Evolutionary conservation across 345 rosid genomes (phyloP), one percentile per base, ranked within the genome.

Genomic region (Dipteronia sinensis): DNA sequence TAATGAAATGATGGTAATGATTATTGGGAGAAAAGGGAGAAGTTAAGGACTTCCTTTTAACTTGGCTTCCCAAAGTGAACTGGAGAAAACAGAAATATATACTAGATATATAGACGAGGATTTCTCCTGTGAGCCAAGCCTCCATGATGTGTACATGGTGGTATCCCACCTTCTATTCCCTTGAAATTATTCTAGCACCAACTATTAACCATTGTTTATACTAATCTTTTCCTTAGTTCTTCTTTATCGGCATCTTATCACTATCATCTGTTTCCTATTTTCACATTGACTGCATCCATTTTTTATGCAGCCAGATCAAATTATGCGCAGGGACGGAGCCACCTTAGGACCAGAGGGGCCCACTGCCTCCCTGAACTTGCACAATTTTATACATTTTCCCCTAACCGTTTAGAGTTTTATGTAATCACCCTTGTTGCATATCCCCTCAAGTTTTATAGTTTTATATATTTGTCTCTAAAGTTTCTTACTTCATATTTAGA

Each of bases 61-160:
- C 83, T 82, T 87, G 79, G 80, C 85, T 82, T 84, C 86, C 80
- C 86, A 85, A 81, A 83, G 77, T 76, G 93, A 89, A 87, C 83
- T 75, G 75, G 77, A 81, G 78, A 77, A 91, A 82, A 76, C 81
- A 82, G 79, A 80, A 80, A 83, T 86, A 86, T 89, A 91, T 91
- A 88, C 82, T 49, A 79, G 86, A 71, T 56, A 58, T 19, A 75
- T 51, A 70, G 65, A 77, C 75, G 68, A 78, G 65, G 83, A 82
- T 70, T 77, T 81, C 76, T 79, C 67, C 79, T 17, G 67, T 68
- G 77, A 67, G 77, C 63, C 34, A 75, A 62, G 77, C 63, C 68
- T 63, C 55, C 51, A 9, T 76, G 77, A 70, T 73, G 71, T 61
- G 65, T 74, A 75, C 23, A 46, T 70, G 85, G 89, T 86, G 90